Percentiles rank a stretch among this genome's conserved stretches.
Conservation (phyloP, 2,329 filamentous ascomycete species). For the Fusarium sp. region DNA sequence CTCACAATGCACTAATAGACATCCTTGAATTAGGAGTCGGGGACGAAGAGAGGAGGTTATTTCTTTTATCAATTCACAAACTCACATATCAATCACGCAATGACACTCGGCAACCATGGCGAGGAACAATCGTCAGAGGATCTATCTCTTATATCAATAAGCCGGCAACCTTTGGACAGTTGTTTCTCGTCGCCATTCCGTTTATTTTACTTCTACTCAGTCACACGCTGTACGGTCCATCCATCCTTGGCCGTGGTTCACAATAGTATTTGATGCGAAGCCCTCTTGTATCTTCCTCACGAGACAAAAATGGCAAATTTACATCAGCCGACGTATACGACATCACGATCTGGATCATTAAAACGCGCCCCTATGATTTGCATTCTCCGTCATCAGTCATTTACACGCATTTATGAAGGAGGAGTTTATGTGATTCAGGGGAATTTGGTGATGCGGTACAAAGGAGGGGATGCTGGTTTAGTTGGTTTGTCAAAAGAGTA, state of each 20-base stretch:
- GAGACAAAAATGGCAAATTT: slow-evolving; percentile 31
- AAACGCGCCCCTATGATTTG: slow-evolving; percentile 42
- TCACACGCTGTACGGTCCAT: slow-evolving; percentile 35
- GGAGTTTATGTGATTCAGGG: slow-evolving; percentile 28
- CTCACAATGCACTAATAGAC: slow-evolving; percentile 5
- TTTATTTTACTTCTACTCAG: slow-evolving; percentile 38
- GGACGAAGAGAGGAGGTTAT: slow-evolving; percentile 43
- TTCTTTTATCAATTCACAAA: slow-evolving; percentile 36
- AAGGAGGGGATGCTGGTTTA: slow-evolving; percentile 1
- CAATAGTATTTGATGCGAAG: slow-evolving; percentile 29
- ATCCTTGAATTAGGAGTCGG: slow-evolving; percentile 19
- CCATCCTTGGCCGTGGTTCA: slow-evolving; percentile 15
- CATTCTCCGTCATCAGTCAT: slow-evolving; percentile 44
- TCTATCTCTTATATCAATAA: slow-evolving; percentile 22
- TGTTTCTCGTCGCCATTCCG: slow-evolving; percentile 25
- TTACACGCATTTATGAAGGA: slow-evolving; percentile 44
- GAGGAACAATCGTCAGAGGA: slow-evolving; percentile 25
- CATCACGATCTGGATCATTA: slow-evolving; percentile 45
- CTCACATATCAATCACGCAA: slow-evolving; percentile 16
- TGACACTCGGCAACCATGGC: slow-evolving; percentile 32
- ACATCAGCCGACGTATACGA: slow-evolving; percentile 39
- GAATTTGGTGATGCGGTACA: slow-evolving; percentile 7
- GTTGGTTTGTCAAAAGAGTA: slow-evolving; percentile 13
- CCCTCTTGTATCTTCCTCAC: slow-evolving; percentile 28
- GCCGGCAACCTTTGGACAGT: slow-evolving; percentile 29